A percentile compares a stretch with the other conserved stretches of the same genome.
These are phyloP conservation scores for Fusarium torulosum DNA, from an alignment of 2,329 filamentous ascomycete genomes.

Conservation along the genomic window DNA sequence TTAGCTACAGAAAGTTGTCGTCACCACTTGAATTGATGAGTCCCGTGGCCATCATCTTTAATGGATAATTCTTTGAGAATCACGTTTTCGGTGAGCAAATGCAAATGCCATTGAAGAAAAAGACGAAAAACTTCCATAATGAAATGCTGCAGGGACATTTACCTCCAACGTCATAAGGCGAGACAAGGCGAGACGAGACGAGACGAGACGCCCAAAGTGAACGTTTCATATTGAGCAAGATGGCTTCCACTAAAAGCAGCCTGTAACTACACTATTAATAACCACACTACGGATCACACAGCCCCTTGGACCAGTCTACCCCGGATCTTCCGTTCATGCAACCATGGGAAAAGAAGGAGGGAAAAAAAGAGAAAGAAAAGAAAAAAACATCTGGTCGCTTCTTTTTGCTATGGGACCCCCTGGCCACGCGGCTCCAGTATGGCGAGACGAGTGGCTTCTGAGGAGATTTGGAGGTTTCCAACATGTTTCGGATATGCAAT, in stretches of 20 bases:
- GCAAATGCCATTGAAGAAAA: too few relatives aligned
- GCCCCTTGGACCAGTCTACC: not conserved
- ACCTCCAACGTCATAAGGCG: not conserved
- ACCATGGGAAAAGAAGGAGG: too few relatives aligned
- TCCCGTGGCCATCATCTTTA: not conserved
- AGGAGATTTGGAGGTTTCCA: constrained; percentile 13
- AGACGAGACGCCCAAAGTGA: constrained; percentile 2
- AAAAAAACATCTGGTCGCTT: too few relatives aligned
- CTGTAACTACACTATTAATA: constrained; percentile 6
- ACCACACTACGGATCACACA: not conserved
- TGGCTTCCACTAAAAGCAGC: not conserved
- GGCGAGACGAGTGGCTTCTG: not conserved
- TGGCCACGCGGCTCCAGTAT: constrained; percentile 21
- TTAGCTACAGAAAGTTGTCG: constrained; percentile 28
- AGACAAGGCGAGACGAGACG: too few relatives aligned
- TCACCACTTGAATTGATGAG: constrained; percentile 8
- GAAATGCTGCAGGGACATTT: not conserved
- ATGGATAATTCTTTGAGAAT: not conserved
- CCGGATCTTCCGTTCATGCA: not conserved
- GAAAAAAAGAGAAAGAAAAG: too few relatives aligned
- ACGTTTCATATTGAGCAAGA: not conserved
- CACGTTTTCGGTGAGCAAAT: too few relatives aligned
- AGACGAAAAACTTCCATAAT: not conserved
- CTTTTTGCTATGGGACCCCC: constrained; percentile 1
- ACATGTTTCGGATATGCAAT: constrained; percentile 21